phyloP scores from a whole-genome alignment of 805 yeast genomes.

The Myxozyma mucilagina region DNA sequence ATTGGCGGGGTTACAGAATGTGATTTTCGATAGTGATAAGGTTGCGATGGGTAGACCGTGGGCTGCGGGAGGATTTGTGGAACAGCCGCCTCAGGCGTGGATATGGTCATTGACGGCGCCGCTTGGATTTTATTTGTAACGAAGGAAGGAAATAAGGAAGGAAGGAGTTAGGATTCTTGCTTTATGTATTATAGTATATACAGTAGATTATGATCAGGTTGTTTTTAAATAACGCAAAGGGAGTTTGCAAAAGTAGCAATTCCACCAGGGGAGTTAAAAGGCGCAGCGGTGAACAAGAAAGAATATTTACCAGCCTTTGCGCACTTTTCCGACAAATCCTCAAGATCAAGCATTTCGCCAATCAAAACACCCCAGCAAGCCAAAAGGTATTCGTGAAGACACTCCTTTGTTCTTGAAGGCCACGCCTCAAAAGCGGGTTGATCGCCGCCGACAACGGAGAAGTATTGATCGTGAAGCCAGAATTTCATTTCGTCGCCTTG shows the following conservation, averaged over 20 bases:
- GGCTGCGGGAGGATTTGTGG: background rate
- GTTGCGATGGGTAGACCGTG: background rate
- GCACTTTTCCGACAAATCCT: conserved; percentile 38
- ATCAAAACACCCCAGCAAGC: conserved; percentile 44
- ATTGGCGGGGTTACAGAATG: conserved; percentile 2
- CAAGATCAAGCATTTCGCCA: conserved; percentile 42
- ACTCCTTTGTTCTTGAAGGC: conserved; percentile 28
- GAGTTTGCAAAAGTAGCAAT: conserved; percentile 48
- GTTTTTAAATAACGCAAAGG: conserved; percentile 42
- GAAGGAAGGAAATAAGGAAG: background rate
- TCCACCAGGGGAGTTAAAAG: conserved; percentile 42
- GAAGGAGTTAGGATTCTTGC: background rate
- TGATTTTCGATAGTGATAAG: conserved; percentile 5
- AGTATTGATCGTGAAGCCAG: conserved; percentile 39
- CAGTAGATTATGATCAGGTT: background rate
- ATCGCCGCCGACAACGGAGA: conserved; percentile 39
- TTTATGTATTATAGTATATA: background rate
- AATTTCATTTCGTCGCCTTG: conserved; percentile 35
- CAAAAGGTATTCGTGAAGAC: conserved; percentile 33
- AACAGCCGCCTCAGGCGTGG: conserved; percentile 25
- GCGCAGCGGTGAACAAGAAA: conserved; percentile 41
- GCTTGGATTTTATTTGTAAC: background rate
- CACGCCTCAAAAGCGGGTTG: conserved; percentile 37
- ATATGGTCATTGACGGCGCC: conserved; percentile 17
- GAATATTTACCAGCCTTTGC: conserved; percentile 35